Evolutionary conservation across 768 basidiomycete species (phyloP).

Genomic region (Amanita jacksonii): DNA sequence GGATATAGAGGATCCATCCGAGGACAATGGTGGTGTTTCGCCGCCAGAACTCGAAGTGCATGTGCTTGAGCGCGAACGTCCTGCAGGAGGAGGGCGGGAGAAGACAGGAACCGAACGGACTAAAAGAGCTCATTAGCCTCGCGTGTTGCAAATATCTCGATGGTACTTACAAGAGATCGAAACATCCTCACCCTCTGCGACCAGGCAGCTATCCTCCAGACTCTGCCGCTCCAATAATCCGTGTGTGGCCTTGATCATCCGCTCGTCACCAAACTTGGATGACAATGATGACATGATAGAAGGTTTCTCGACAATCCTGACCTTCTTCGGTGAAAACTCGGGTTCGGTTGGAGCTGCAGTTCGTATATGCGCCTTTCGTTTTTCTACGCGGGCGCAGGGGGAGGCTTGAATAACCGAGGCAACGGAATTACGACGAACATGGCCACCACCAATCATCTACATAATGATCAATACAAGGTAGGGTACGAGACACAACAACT

Average conservation of each 20-base stretch:
- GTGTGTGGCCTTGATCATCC: conserved; percentile 55
- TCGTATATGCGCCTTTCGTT: conserved; percentile 45
- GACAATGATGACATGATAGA: conserved; percentile 66
- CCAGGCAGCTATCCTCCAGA: conserved; percentile 54
- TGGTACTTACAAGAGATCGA: conserved; percentile 38
- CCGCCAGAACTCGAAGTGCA: conserved; percentile 57
- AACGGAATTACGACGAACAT: conserved; percentile 58
- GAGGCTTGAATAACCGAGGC: conserved; percentile 60
- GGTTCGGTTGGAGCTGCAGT: conserved; percentile 19
- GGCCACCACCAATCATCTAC: conserved; percentile 76
- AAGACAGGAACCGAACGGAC: conserved; percentile 48
- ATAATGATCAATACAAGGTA: conserved; percentile 3
- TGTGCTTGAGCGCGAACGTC: conserved; percentile 58
- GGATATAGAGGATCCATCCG: conserved; percentile 59
- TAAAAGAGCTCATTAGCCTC: conserved; percentile 16
- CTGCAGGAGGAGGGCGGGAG: conserved; percentile 40
- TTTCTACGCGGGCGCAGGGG: conserved; percentile 57
- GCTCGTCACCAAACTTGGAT: conserved; percentile 53
- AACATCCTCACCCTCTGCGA: conserved; percentile 59
- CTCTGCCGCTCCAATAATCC: conserved; percentile 59
- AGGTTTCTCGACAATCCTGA: conserved; percentile 48
- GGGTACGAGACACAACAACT: conserved; percentile 15
- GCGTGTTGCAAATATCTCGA: not conserved
- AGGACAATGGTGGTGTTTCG: conserved; percentile 67
- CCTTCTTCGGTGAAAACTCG: conserved; percentile 34